Evolutionary conservation across 1,284 basidiomycete species (phyloP).

Genomic region (Neotropicomus parvogracilis): DNA sequence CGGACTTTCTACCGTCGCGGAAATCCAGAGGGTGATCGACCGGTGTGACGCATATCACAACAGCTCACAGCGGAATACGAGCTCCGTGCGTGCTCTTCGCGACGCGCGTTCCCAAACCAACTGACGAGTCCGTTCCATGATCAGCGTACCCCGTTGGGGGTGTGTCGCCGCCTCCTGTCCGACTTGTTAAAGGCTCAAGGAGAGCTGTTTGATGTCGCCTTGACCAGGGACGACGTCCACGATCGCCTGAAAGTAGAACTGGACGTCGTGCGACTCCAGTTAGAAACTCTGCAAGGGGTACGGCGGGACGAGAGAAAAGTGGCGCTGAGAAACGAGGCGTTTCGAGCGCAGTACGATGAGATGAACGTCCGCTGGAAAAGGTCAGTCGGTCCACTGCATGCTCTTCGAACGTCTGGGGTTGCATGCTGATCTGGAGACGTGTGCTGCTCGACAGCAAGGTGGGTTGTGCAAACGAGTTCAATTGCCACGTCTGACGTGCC

Average conservation of each 20-base stretch:
- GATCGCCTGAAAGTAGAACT: not conserved
- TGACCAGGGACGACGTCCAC: not conserved
- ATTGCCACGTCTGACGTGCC: not conserved
- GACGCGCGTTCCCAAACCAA: not conserved
- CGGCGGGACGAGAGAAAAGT: not conserved
- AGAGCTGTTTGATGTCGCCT: not conserved
- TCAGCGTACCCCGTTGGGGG: constrained; percentile 2
- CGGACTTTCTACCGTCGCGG: constrained; percentile 2
- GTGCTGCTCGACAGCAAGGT: constrained; percentile 3
- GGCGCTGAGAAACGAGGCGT: not conserved
- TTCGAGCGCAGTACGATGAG: not conserved
- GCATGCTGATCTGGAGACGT: not conserved
- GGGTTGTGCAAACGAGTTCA: not conserved
- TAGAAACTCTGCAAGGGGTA: not conserved
- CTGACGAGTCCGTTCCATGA: not conserved
- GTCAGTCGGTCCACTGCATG: constrained; percentile 8
- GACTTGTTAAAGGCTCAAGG: not conserved
- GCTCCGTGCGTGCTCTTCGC: not conserved
- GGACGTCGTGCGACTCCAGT: not conserved
- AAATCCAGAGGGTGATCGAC: constrained; percentile 8
- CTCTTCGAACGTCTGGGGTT: not conserved
- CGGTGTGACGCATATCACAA: not conserved
- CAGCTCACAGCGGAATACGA: not conserved
- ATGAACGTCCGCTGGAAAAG: constrained; percentile 5
- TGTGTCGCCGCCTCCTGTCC: not conserved